A percentile compares a stretch with the other conserved stretches of the same genome.
Conservation (phyloP, 169 alveolate genomes). For the Plasmodium inui region DNA sequence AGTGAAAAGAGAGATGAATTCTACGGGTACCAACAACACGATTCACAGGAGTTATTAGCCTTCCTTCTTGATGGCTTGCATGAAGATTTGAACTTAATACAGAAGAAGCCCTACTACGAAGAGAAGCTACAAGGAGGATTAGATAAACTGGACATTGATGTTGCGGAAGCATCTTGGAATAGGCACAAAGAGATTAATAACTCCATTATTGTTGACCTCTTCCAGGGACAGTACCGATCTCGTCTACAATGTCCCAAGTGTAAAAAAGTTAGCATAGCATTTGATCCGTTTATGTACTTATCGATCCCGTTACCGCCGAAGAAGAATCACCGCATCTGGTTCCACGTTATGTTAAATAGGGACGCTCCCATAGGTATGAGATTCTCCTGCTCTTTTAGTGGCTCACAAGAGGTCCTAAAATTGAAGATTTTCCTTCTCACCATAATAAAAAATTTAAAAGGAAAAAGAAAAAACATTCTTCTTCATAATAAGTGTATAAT, state of each 20-base stretch:
- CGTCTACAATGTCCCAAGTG: slow-evolving; percentile 90
- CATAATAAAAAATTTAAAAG: slow-evolving; percentile 42
- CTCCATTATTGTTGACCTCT: slow-evolving; percentile 90
- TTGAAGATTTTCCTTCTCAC: slow-evolving; percentile 17
- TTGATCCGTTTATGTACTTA: slow-evolving; percentile 92
- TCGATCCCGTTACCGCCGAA: slow-evolving; percentile 90
- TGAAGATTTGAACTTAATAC: slow-evolving; percentile 93
- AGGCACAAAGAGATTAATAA: slow-evolving; percentile 88
- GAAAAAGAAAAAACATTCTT: slow-evolving; percentile 20
- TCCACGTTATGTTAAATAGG: slow-evolving; percentile 46
- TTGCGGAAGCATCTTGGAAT: slow-evolving; percentile 73
- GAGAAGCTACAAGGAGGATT: slow-evolving; percentile 75
- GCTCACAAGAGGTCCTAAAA: slow-evolving; percentile 61
- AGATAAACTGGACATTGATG: slow-evolving; percentile 41
- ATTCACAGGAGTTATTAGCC: slow-evolving; percentile 92
- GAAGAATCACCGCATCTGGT: slow-evolving; percentile 62
- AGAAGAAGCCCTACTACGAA: slow-evolving; percentile 89
- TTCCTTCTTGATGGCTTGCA: slow-evolving; percentile 92
- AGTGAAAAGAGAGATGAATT: slow-evolving; percentile 89
- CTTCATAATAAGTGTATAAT: slow-evolving; percentile 44
- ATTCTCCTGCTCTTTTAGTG: slow-evolving; percentile 53
- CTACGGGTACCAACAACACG: slow-evolving; percentile 92
- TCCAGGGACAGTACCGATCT: slow-evolving; percentile 92
- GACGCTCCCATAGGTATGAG: slow-evolving; percentile 29
- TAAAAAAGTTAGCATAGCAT: slow-evolving; percentile 86